Evolutionary conservation across 2,329 filamentous ascomycete genomes (phyloP), one percentile per base, ranked within the genome.

Genomic region (Pleurostoma richardsiae): DNA sequence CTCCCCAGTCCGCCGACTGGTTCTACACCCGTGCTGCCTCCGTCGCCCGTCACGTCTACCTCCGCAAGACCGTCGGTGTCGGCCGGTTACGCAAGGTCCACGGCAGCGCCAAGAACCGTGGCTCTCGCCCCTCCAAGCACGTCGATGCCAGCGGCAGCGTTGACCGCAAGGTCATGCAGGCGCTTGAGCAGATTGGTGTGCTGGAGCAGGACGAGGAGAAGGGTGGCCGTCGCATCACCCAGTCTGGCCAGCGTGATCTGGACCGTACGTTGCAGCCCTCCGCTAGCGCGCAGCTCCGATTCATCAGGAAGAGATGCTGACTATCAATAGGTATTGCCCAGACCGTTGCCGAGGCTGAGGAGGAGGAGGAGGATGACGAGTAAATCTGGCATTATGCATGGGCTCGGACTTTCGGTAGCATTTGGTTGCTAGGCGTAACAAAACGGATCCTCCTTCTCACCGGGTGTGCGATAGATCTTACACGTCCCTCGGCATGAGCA

Each of bases 41-140:
- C 59, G 86, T 99, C 70, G 94, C 94, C 67, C 90, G 91, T 69
- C 92, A 97, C 82, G 86, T 99, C 81, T 99, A 99, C 83, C 82
- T 99, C 73, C 88, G 94, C 80, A 99, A 99, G 84, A 96, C 91
- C 56, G 91, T 99, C 70, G 94, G 94, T 82, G 90, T 99, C 62
- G 94, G 94, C 76, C 90, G 94, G 69, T 85, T 99, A 64, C 88
- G 92, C 74, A 96, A 95, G 81, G 88, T 87, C 58, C 94, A 99
- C 84, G 94, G 90, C 65, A 87, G 83, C 63, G 87, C 88, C 80
- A 96, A 95, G 86, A 99, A 97, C 87, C 90, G 94, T 63, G 94
- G 94, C 65, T 83, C 83, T 63, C 83, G 87, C 61, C 94, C 94
- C 70, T 89, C 85, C 57, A 86, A 95, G 77, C 94, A 99, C 83